Evolutionary conservation across 176 grass and related monocot genomes (phyloP), one percentile per base, ranked within the genome.

Genomic region (Secale cereale): DNA sequence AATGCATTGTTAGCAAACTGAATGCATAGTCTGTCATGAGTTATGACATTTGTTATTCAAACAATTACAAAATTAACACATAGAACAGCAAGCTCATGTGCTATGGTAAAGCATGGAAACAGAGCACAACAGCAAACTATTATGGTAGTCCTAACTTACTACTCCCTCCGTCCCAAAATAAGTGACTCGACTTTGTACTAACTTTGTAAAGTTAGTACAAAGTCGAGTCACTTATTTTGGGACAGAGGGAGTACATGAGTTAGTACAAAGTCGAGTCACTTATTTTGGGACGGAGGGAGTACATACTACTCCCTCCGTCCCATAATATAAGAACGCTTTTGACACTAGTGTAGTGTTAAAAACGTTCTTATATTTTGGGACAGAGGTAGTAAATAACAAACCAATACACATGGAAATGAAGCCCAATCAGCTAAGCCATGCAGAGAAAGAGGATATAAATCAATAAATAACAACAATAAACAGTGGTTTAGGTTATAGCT

Each of bases 1-100:
- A 78, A 79, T 68, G 54, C 39, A 46, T 28, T 79, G 75, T 67
- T 62, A 65, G 86, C 30, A 68, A 80, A 86, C 19, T 26, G 35
- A 78, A 79, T 68, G 54, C 39, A 46, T 28, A 41, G 12, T 73
- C 9, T 78, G 7, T 60, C 52, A 57, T 22, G 52, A 57, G 52
- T 35, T 69, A 27, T 31, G 5, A 65, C 37, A 81, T 27, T 3
- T 27, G 3, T n/a, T 81, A 66, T 31, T 54, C 3, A 27, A 27
- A 76, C 7, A 63, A 36, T 37, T 31, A 61, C 43, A 62, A 56
- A 76, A 52, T 54, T 45, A 75, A 74, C n/a, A 67, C 14, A 59
- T 19, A 87, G 19, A 22, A 63, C 56, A 37, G 31, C 54, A 80
- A 56, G 45, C 36, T 17, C 10, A 57, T 57, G 52, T 57, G 43